These are phyloP conservation scores for Penicillium atrosanguineum DNA, from an alignment of 495 filamentous ascomycete species.

Conservation along the genomic window DNA sequence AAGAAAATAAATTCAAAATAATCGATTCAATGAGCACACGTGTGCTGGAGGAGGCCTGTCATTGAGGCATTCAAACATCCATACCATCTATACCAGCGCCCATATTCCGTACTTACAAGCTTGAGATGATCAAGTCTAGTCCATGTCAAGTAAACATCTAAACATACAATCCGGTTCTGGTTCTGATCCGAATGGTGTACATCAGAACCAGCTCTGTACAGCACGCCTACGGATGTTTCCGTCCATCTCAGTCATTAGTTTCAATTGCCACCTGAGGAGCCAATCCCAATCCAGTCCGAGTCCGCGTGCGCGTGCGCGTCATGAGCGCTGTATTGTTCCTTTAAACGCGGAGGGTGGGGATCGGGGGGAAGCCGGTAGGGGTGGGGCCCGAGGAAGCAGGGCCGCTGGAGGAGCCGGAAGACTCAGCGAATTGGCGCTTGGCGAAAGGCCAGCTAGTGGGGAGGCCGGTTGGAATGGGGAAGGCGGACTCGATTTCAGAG, in stretches of 20 bases:
- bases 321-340: background rate
- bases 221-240: background rate
- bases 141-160: background rate
- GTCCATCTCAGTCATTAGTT: background rate
- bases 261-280: background rate
- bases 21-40: background rate
- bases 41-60: no score
- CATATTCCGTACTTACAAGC: background rate
- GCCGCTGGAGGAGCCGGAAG: background rate
- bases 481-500: background rate
- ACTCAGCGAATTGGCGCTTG: background rate
- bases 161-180: background rate
- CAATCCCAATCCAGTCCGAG: background rate
- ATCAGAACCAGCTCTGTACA: background rate
- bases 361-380: constrained; percentile 4
- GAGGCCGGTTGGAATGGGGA: constrained; percentile 2
- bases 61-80: constrained; percentile 10
- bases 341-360: constrained; percentile 7
- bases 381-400: background rate
- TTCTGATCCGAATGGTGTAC: background rate
- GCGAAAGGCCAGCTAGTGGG: constrained; percentile 5
- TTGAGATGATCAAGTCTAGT: background rate
- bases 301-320: background rate
- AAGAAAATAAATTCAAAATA: constrained; percentile 8
- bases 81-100: constrained; percentile 7